Evolutionary conservation across 1,139 yeast species (phyloP).

Genomic region (Nakaseomyces bracarensis): DNA sequence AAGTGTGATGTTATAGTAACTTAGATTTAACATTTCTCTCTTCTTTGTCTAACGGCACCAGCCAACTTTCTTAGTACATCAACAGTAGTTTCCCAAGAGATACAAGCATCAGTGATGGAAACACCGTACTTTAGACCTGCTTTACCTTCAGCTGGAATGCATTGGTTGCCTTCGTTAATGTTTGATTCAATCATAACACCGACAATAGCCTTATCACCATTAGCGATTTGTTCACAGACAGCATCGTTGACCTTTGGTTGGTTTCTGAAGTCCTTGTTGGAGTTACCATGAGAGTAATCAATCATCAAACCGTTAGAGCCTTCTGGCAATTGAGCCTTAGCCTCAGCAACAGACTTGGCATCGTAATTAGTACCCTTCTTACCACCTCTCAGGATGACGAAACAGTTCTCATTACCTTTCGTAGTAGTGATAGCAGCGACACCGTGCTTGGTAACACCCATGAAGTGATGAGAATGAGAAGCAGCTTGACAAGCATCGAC

Average conservation of each 20-base stretch:
- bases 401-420: conserved; percentile 83
- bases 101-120: conserved; percentile 94
- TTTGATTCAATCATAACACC: conserved; percentile 97
- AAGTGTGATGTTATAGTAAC: conserved; percentile 18
- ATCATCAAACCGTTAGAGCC: conserved; percentile 60
- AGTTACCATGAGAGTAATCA: conserved; percentile 97
- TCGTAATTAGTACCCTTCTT: conserved; percentile 90
- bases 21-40: conserved; percentile 33
- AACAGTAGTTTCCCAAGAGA: conserved; percentile 84
- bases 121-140: conserved; percentile 84
- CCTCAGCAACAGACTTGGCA: conserved; percentile 63
- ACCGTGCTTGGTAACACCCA: conserved; percentile 96
- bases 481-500: conserved; percentile 92
- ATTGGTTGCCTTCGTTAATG: conserved; percentile 87
- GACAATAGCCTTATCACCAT: conserved; percentile 69
- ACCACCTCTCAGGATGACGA: conserved; percentile 92
- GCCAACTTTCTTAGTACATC: conserved; percentile 71
- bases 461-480: conserved; percentile 85
- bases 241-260: conserved; percentile 80
- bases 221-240: conserved; percentile 74
- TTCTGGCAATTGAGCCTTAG: conserved; percentile 52
- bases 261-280: conserved; percentile 85
- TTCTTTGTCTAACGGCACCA: conserved; percentile 72
- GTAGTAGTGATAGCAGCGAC: conserved; percentile 94
- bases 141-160: conserved; percentile 69